These are phyloP conservation scores for Erodium moschatum DNA, from an alignment of 441 rosid genomes.

Conservation along the genomic window DNA sequence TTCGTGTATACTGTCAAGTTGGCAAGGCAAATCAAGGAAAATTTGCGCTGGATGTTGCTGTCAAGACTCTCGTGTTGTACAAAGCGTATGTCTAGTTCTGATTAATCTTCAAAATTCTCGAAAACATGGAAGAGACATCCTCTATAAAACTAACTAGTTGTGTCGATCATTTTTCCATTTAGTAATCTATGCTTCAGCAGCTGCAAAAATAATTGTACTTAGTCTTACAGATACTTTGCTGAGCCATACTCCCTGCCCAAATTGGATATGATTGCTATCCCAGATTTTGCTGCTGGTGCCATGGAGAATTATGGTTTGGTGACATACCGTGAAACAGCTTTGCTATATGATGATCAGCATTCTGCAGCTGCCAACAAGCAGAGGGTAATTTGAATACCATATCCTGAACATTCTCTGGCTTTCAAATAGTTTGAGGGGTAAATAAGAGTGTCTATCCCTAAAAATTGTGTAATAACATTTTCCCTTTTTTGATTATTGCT, in stretches of 20 bases:
- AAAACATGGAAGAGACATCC: neutral
- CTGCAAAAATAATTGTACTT: conserved; percentile 13
- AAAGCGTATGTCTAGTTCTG: conserved; percentile 53
- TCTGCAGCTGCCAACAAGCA: conserved; percentile 95
- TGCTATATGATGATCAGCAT: conserved; percentile 82
- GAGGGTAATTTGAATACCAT: conserved; percentile 39
- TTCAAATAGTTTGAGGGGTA: conserved; percentile 10
- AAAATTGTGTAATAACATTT: conserved; percentile 1
- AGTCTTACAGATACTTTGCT: conserved; percentile 60
- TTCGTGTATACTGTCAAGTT: conserved; percentile 83
- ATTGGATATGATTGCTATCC: conserved; percentile 90
- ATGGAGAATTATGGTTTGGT: conserved; percentile 98
- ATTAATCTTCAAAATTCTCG: conserved; percentile 12
- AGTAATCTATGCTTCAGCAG: neutral
- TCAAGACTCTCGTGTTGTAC: conserved; percentile 72
- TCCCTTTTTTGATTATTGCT: conserved; percentile 18
- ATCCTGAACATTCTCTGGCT: neutral
- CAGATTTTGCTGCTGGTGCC: conserved; percentile 96
- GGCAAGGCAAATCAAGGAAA: conserved; percentile 85
- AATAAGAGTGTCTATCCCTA: neutral
- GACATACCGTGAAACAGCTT: conserved; percentile 78
- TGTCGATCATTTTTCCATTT: neutral
- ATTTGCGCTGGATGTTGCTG: conserved; percentile 81
- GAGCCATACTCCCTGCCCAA: conserved; percentile 84
- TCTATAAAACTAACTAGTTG: conserved; percentile 8